Percentiles rank a stretch among this genome's conserved stretches.
Evolutionary conservation across 2,329 filamentous ascomycete species (phyloP).

Genomic region (Thelonectria rubi): DNA sequence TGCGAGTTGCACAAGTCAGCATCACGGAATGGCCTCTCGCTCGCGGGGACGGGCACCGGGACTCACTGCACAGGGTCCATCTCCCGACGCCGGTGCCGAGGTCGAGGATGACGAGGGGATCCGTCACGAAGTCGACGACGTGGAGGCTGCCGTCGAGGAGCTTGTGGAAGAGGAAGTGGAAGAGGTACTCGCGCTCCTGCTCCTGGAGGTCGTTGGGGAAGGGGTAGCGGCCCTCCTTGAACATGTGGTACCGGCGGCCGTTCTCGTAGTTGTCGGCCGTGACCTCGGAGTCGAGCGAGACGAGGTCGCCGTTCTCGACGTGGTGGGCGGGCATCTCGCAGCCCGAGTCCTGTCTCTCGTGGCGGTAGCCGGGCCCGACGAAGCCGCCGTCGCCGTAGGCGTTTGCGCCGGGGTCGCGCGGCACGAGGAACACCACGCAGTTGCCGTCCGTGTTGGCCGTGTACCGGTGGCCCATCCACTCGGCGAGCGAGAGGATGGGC

Average conservation of each 20-base stretch:
- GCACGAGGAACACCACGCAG: no score
- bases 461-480: background rate
- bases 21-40: background rate
- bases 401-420: background rate
- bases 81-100: slow-evolving; percentile 47
- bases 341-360: background rate
- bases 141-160: slow-evolving; percentile 50
- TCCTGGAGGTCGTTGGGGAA: slow-evolving; percentile 53
- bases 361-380: no score
- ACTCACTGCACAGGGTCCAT: slow-evolving; percentile 56
- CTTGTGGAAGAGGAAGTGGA: slow-evolving; percentile 48
- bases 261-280: slow-evolving; percentile 51
- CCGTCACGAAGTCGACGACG: slow-evolving; percentile 45
- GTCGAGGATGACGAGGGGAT: slow-evolving; percentile 50
- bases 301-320: background rate
- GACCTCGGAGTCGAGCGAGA: slow-evolving; percentile 36
- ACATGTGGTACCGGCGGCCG: slow-evolving; percentile 51
- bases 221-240: slow-evolving; percentile 48
- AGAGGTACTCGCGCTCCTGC: slow-evolving; percentile 53
- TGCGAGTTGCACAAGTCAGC: slow-evolving; percentile 10
- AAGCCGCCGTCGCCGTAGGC: background rate
- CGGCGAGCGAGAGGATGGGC: background rate
- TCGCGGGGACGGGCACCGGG: background rate
- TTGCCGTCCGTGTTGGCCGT: background rate
- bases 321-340: background rate